A percentile compares a stretch with the other conserved stretches of the same genome.
Evolutionary conservation across 495 filamentous ascomycete genomes (phyloP).

Genomic region (Cenococcum geophilum): DNA sequence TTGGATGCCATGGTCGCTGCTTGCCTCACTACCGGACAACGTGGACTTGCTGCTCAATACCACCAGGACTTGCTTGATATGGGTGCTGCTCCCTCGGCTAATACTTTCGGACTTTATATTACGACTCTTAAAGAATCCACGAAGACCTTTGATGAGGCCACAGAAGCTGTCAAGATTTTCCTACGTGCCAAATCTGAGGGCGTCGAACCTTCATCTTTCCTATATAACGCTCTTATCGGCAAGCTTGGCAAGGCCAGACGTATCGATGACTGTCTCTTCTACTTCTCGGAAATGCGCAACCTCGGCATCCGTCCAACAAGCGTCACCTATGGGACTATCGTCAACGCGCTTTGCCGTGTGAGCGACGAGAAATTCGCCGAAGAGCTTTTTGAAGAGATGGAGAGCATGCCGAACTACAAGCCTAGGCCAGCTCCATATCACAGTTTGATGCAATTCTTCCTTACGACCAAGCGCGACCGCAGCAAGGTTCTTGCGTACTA

Average conservation of each 20-base stretch:
- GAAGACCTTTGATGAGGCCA: slow-evolving; percentile 95
- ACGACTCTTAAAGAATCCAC: slow-evolving; percentile 93
- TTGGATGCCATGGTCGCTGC: slow-evolving; percentile 94
- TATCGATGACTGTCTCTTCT: slow-evolving; percentile 95
- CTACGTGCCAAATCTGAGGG: slow-evolving; percentile 87
- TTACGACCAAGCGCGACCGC: slow-evolving; percentile 92
- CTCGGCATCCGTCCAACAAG: slow-evolving; percentile 91
- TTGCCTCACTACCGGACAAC: slow-evolving; percentile 77
- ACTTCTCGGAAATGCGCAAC: slow-evolving; percentile 94
- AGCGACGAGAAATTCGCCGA: slow-evolving; percentile 96
- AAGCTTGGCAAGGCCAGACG: slow-evolving; percentile 96
- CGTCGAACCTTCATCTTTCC: slow-evolving; percentile 89
- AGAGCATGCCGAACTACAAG: slow-evolving; percentile 98
- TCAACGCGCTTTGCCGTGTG: slow-evolving; percentile 95
- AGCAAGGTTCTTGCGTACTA: slow-evolving; percentile 93
- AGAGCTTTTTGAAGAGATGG: slow-evolving; percentile 98
- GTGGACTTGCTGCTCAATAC: slow-evolving; percentile 70
- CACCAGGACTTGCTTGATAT: slow-evolving; percentile 85
- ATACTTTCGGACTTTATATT: slow-evolving; percentile 97
- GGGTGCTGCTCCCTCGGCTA: slow-evolving; percentile 85
- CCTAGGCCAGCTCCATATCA: slow-evolving; percentile 95
- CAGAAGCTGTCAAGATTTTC: slow-evolving; percentile 95
- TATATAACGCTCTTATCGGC: slow-evolving; percentile 97
- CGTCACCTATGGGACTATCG: slow-evolving; percentile 95
- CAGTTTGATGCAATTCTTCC: slow-evolving; percentile 98